These are phyloP conservation scores for Aechmea fasciata DNA, from an alignment of 176 grass and related monocot species.

Conservation along the genomic window DNA sequence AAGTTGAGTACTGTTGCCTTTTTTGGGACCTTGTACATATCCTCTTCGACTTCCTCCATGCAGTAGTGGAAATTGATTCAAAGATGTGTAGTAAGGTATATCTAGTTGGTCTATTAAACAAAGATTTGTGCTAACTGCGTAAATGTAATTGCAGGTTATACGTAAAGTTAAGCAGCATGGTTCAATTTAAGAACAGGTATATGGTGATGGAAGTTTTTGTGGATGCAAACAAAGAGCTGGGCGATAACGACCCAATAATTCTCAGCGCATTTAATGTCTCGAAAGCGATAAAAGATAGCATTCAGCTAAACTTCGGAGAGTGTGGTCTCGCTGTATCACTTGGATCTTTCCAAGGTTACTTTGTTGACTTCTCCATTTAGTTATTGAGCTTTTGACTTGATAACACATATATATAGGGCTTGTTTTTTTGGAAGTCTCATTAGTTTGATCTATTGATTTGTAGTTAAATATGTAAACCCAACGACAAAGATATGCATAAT, in stretches of 20 bases:
- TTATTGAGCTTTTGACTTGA: neutral
- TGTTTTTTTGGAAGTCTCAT: neutral
- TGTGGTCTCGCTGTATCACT: slow-evolving; percentile 57
- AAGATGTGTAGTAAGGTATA: neutral
- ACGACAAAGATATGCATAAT: slow-evolving; percentile 65
- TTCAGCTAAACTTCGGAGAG: slow-evolving; percentile 81
- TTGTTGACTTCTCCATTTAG: neutral
- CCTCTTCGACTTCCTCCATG: no score
- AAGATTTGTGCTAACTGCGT: neutral
- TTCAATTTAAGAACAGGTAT: slow-evolving; percentile 90
- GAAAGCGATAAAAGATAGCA: slow-evolving; percentile 64
- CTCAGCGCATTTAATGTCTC: slow-evolving; percentile 50
- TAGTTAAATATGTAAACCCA: slow-evolving; percentile 79
- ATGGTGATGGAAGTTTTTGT: slow-evolving; percentile 75
- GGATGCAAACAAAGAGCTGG: slow-evolving; percentile 23
- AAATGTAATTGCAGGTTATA: neutral
- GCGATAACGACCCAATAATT: slow-evolving; percentile 32
- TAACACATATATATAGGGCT: neutral
- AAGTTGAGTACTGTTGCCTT: no score
- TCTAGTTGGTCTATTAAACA: neutral
- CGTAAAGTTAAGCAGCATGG: slow-evolving; percentile 25
- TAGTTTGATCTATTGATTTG: slow-evolving; percentile 11
- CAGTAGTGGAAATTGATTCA: no score
- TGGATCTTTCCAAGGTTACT: slow-evolving; percentile 60
- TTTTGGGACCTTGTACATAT: no score